These are phyloP conservation scores for Exophiala viscosa DNA, from an alignment of 2,329 filamentous ascomycete species.

Conservation along the genomic window DNA sequence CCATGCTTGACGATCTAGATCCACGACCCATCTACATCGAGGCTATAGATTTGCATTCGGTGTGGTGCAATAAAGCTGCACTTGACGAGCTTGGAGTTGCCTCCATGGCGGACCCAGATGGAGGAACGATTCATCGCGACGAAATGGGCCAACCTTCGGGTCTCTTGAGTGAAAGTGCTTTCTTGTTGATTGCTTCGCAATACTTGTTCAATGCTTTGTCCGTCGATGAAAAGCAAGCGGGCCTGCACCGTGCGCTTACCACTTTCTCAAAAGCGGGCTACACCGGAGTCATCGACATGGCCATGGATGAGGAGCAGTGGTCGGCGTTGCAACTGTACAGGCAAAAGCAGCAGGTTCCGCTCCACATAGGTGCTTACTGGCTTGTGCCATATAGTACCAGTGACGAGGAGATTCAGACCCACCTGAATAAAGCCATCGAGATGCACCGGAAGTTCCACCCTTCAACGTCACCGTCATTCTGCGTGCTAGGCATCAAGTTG, in stretches of 20 bases:
- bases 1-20: constrained; percentile 48
- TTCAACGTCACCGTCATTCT: constrained; percentile 38
- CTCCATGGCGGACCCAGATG: constrained; percentile 39
- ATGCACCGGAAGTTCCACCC: constrained; percentile 38
- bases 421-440: constrained; percentile 45
- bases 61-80: constrained; percentile 48
- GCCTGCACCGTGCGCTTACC: constrained; percentile 38
- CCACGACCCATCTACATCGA: constrained; percentile 47
- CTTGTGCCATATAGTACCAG: constrained; percentile 41
- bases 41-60: constrained; percentile 47
- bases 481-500: constrained; percentile 47
- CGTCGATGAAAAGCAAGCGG: constrained; percentile 40
- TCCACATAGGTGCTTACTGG: constrained; percentile 48
- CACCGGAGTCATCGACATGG: constrained; percentile 50
- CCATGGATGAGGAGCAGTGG: constrained; percentile 50
- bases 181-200: constrained; percentile 44
- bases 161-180: constrained; percentile 43
- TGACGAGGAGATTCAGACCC: constrained; percentile 37
- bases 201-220: constrained; percentile 40
- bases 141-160: constrained; percentile 41
- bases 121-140: constrained; percentile 46
- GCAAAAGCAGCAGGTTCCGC: constrained; percentile 33
- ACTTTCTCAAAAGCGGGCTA: constrained; percentile 43
- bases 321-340: constrained; percentile 41
- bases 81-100: constrained; percentile 43